phyloP scores from a whole-genome alignment of 805 yeast species.

The Wickerhamomyces canadensis region DNA sequence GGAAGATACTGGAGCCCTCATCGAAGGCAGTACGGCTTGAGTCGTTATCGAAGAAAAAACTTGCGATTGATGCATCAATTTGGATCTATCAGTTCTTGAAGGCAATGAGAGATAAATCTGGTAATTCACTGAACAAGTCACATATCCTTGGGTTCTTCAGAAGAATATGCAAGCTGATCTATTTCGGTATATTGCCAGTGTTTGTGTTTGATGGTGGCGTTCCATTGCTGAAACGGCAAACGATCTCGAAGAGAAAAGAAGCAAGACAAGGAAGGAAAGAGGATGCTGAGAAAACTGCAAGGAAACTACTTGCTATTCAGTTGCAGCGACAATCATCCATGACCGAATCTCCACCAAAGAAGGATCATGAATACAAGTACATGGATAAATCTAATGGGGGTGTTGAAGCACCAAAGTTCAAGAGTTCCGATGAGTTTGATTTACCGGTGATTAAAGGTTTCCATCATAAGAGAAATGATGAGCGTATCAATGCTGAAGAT shows the following conservation, averaged over 20 bases:
- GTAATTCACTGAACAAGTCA: constrained; percentile 68
- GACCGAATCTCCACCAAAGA: constrained; percentile 2
- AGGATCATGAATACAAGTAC: constrained; percentile 28
- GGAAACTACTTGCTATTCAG: constrained; percentile 72
- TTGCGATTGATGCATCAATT: constrained; percentile 97
- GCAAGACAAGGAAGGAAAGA: constrained; percentile 70
- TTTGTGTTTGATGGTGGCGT: constrained; percentile 97
- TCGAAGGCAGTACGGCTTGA: constrained; percentile 89
- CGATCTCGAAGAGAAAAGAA: constrained; percentile 68
- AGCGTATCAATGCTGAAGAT: constrained; percentile 69
- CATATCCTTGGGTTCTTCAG: constrained; percentile 96
- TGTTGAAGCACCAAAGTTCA: constrained; percentile 27
- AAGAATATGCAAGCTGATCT: constrained; percentile 84
- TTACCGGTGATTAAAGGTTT: constrained; percentile 65
- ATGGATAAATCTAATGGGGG: constrained; percentile 29
- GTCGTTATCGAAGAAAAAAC: constrained; percentile 64
- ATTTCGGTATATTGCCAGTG: constrained; percentile 81
- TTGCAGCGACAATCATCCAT: constrained; percentile 40
- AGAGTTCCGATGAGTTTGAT: constrained; percentile 76
- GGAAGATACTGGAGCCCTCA: constrained; percentile 88
- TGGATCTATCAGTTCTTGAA: constrained; percentile 97
- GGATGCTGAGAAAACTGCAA: constrained; percentile 70
- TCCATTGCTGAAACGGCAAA: constrained; percentile 72
- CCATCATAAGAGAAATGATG: constrained; percentile 50
- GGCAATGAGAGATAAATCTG: constrained; percentile 86